Conservation (phyloP, 768 basidiomycete species). For the Fistulinella prunicolor region DNA sequence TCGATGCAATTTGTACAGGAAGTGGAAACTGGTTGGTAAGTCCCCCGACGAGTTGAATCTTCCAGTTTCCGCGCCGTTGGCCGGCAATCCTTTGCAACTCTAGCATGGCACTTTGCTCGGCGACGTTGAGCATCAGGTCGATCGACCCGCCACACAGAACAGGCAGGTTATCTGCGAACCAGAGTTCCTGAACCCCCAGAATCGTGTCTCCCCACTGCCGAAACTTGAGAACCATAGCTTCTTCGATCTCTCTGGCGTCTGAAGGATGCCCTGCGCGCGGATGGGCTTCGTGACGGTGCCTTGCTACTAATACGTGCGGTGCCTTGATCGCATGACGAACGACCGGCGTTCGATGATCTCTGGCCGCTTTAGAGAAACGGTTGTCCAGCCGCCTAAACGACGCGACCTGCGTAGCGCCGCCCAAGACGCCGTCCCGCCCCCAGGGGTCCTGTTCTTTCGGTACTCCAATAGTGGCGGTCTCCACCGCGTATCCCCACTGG, state of each 20-base stretch:
- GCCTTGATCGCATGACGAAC: conserved; percentile 8
- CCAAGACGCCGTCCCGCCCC: conserved; percentile 62
- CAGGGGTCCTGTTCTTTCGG: conserved; percentile 62
- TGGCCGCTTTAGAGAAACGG: conserved; percentile 28
- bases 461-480: conserved; percentile 56
- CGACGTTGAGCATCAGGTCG: conserved; percentile 25
- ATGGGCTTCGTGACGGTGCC: conserved; percentile 53
- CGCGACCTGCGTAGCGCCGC: conserved; percentile 68
- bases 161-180: conserved; percentile 43
- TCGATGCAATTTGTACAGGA: conserved; percentile 4
- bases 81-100: conserved; percentile 18
- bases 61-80: conserved; percentile 28
- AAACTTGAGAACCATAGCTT: conserved; percentile 50
- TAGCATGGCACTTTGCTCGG: conserved; percentile 25
- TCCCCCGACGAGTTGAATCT: conserved; percentile 26
- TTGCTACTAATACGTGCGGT: conserved; percentile 47
- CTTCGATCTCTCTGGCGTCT: conserved; percentile 46
- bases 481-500: conserved; percentile 73
- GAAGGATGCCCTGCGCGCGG: conserved; percentile 42
- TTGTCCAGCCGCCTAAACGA: conserved; percentile 52
- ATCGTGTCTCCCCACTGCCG: conserved; percentile 48
- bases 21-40: conserved; percentile 1
- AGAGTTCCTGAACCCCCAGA: conserved; percentile 43
- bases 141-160: conserved; percentile 35
- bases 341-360: conserved; percentile 19